These are phyloP conservation scores for Ulmus americana DNA, from an alignment of 331 rosid species.

Conservation along the genomic window DNA sequence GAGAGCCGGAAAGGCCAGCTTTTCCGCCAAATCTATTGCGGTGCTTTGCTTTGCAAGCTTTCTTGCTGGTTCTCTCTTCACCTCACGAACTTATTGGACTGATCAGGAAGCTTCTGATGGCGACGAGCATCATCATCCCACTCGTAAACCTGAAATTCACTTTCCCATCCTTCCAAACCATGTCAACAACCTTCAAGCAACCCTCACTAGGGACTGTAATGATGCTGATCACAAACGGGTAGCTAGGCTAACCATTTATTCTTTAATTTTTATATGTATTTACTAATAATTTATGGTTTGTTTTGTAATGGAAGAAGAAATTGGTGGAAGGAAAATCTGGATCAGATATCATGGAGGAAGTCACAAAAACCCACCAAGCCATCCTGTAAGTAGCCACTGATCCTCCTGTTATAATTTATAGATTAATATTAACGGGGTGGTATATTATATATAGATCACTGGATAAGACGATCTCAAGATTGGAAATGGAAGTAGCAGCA, in stretches of 20 bases:
- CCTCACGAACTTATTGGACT: conserved; percentile 47
- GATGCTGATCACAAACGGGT: conserved; percentile 41
- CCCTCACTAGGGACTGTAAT: conserved; percentile 11
- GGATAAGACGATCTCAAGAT: conserved; percentile 58
- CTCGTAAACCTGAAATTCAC: conserved; percentile 5
- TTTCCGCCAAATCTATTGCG: conserved; percentile 46
- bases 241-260: no score
- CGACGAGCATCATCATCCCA: not conserved
- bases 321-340: conserved; percentile 50
- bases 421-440: no score
- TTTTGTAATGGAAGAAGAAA: conserved; percentile 36
- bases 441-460: conserved; percentile 38
- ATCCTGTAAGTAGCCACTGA: conserved; percentile 36
- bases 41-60: conserved; percentile 58
- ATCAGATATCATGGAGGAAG: conserved; percentile 59
- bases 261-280: no score
- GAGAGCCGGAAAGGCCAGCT: conserved; percentile 44
- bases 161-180: conserved; percentile 12
- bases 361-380: conserved; percentile 73
- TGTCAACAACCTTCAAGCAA: not conserved
- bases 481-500: conserved; percentile 70
- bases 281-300: no score
- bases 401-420: no score
- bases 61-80: conserved; percentile 62
- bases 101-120: not conserved